Evolutionary conservation across 169 alveolate genomes (phyloP).

Genomic region (Prorocentrum cordatum): DNA sequence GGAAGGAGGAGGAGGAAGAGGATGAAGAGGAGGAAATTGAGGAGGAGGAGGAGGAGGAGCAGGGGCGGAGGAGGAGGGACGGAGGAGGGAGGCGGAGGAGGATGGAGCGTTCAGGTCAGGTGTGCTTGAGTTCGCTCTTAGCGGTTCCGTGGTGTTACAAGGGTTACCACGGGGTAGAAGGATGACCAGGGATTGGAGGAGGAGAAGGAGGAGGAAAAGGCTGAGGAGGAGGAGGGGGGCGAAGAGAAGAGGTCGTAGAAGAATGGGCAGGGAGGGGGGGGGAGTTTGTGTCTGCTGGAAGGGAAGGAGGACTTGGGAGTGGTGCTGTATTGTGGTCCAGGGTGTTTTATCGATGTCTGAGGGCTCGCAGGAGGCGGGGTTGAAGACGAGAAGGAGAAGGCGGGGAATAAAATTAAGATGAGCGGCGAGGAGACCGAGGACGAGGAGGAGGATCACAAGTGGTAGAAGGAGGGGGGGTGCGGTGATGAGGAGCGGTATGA

Average conservation of each 20-base stretch:
- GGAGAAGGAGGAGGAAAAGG: no score
- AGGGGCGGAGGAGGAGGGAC: not conserved
- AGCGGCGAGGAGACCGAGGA: not conserved
- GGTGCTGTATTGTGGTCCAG: no score
- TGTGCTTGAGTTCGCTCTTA: no score
- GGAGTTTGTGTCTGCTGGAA: not conserved
- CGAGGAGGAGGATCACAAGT: not conserved
- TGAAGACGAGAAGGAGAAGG: not conserved
- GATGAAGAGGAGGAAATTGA: not conserved
- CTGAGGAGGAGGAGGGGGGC: not conserved
- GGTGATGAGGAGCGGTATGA: not conserved
- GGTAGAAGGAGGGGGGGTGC: not conserved
- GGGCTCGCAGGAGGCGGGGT: not conserved
- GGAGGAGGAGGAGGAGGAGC: not conserved
- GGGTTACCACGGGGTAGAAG: no score
- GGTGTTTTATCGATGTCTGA: not conserved
- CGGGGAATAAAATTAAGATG: not conserved
- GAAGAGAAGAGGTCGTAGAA: not conserved
- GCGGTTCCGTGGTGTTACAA: no score
- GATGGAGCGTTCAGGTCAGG: not conserved
- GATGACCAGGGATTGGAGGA: no score
- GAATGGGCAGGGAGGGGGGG: not conserved
- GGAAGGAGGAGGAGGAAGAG: constrained; percentile 12
- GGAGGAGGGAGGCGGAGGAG: not conserved
- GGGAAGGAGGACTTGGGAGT: not conserved